Evolutionary conservation across 176 grass and related monocot species (phyloP).

Genomic region (Oryza rufipogon): DNA sequence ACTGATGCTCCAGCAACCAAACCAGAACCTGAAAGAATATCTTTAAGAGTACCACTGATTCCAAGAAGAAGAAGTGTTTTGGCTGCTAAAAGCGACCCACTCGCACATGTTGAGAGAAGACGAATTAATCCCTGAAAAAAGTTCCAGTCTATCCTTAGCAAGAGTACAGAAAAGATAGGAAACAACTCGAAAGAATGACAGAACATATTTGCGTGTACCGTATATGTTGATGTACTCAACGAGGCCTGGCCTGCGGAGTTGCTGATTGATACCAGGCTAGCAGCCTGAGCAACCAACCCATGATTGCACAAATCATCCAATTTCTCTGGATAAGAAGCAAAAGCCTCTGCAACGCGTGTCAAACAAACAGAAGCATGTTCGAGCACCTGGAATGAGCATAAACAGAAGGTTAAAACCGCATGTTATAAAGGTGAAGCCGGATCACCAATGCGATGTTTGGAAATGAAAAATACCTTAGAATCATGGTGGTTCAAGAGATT

Average conservation of each 20-base stretch:
- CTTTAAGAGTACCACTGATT: constrained; percentile 88
- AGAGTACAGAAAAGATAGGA: constrained; percentile 1
- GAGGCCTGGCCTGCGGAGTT: constrained; percentile 80
- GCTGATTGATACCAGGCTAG: constrained; percentile 65
- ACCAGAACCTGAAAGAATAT: constrained; percentile 77
- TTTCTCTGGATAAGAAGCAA: constrained; percentile 68
- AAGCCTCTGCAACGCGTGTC: constrained; percentile 87
- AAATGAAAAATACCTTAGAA: constrained; percentile 44
- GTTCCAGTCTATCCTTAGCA: constrained; percentile 2
- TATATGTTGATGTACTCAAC: constrained; percentile 83
- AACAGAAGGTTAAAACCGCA: background rate
- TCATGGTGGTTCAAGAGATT: constrained; percentile 92
- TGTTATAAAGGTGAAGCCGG: background rate
- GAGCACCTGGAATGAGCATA: constrained; percentile 52
- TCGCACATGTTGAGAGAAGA: constrained; percentile 84
- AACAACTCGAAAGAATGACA: background rate
- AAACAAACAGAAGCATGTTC: constrained; percentile 95
- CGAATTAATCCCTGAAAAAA: constrained; percentile 80
- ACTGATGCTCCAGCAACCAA: constrained; percentile 69
- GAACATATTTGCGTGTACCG: constrained; percentile 48
- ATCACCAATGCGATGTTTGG: background rate
- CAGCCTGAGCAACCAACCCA: constrained; percentile 76
- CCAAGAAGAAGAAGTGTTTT: constrained; percentile 90
- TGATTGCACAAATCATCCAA: constrained; percentile 87
- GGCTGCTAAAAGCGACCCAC: constrained; percentile 75